Evolutionary conservation across 2,329 filamentous ascomycete genomes (phyloP).

Genomic region (Polychaeton citri): DNA sequence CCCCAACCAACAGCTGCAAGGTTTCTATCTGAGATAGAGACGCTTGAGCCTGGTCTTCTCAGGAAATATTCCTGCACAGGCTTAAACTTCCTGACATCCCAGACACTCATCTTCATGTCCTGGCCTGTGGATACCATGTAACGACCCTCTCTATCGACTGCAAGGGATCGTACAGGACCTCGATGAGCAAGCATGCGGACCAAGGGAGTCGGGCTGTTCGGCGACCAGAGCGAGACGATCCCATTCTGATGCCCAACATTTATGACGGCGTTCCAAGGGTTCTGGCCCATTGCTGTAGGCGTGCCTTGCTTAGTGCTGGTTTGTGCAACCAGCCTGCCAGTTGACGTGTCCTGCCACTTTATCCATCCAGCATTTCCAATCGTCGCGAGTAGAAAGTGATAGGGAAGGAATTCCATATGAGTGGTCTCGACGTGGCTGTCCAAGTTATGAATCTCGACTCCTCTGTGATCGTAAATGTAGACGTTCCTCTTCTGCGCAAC

Average conservation of each 20-base stretch:
- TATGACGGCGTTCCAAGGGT: slow-evolving; percentile 81
- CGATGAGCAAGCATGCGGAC: slow-evolving; percentile 85
- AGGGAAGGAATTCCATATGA: slow-evolving; percentile 90
- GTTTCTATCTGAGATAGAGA: slow-evolving; percentile 79
- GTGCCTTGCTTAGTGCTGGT: slow-evolving; percentile 73
- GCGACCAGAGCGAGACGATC: slow-evolving; percentile 88
- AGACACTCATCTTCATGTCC: slow-evolving; percentile 83
- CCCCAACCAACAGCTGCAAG: slow-evolving; percentile 85
- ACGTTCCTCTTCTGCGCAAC: slow-evolving; percentile 93
- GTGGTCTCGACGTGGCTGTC: slow-evolving; percentile 83
- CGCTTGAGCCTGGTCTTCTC: slow-evolving; percentile 64
- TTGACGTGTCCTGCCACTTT: slow-evolving; percentile 92
- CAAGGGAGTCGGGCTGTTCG: slow-evolving; percentile 71
- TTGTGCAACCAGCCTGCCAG: slow-evolving; percentile 76
- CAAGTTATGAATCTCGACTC: slow-evolving; percentile 84
- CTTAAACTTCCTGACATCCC: slow-evolving; percentile 89
- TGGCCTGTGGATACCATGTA: slow-evolving; percentile 95
- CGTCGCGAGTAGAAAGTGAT: slow-evolving; percentile 86
- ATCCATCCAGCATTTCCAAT: slow-evolving; percentile 71
- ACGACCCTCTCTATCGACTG: slow-evolving; percentile 75
- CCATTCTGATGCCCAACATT: slow-evolving; percentile 93
- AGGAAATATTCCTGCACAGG: slow-evolving; percentile 85
- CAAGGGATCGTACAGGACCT: slow-evolving; percentile 74
- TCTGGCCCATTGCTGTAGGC: slow-evolving; percentile 73
- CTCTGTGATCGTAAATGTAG: slow-evolving; percentile 88